Percentiles rank a stretch among this genome's conserved stretches.
phyloP scores from a whole-genome alignment of 2,329 filamentous ascomycete species.

The Thermomyces lanuginosus region DNA sequence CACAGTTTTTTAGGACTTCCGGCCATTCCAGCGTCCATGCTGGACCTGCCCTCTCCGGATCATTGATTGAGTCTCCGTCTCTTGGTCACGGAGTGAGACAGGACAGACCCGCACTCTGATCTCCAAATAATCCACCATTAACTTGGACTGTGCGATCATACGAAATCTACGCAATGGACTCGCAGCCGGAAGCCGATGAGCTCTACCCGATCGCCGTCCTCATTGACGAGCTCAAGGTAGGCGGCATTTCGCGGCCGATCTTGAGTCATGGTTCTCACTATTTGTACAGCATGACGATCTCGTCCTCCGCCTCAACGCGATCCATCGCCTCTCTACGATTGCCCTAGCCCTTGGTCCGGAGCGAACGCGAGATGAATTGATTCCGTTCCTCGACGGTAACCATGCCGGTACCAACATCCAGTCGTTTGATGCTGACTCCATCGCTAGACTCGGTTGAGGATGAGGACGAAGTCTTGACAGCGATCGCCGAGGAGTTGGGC shows the following conservation, averaged over 20 bases:
- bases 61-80: slow-evolving; percentile 8
- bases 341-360: slow-evolving; percentile 89
- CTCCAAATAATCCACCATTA: neutral
- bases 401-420: too few relatives aligned
- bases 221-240: slow-evolving; percentile 98
- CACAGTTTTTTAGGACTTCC: too few relatives aligned
- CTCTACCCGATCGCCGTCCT: slow-evolving; percentile 98
- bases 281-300: slow-evolving; percentile 84
- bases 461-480: slow-evolving; percentile 94
- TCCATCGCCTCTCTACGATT: slow-evolving; percentile 94
- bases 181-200: slow-evolving; percentile 84
- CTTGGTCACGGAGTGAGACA: slow-evolving; percentile 4
- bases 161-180: slow-evolving; percentile 59
- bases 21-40: slow-evolving; percentile 12
- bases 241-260: slow-evolving; percentile 11
- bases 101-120: neutral
- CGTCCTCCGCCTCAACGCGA: slow-evolving; percentile 90
- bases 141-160: slow-evolving; percentile 9
- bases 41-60: slow-evolving; percentile 8
- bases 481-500: slow-evolving; percentile 89
- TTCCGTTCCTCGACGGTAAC: slow-evolving; percentile 99
- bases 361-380: slow-evolving; percentile 93
- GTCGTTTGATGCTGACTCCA: slow-evolving; percentile 7
- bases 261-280: slow-evolving; percentile 7
- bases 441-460: slow-evolving; percentile 90